phyloP scores from a whole-genome alignment of 371 early-diverging fungal genomes.

The Haplosporangium sp. region DNA sequence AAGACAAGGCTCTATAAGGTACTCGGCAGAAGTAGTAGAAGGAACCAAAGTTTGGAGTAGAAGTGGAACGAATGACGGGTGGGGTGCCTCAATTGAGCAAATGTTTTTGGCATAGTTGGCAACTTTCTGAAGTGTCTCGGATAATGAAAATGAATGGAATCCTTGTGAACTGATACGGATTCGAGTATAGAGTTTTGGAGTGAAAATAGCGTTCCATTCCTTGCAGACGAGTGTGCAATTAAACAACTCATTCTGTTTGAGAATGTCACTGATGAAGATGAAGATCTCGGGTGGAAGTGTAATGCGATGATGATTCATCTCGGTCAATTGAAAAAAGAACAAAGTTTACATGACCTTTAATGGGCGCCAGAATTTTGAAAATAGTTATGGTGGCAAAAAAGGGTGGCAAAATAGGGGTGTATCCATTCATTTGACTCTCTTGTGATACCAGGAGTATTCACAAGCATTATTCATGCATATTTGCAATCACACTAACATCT shows the following conservation, averaged over 20 bases:
- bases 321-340: too few species aligned
- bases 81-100: background rate
- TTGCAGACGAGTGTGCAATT: slow-evolving; percentile 9
- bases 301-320: too few species aligned
- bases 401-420: too few species aligned
- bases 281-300: background rate
- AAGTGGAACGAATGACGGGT: background rate
- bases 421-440: too few species aligned
- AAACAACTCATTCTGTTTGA: background rate
- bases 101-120: background rate
- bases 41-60: background rate
- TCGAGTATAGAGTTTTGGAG: background rate
- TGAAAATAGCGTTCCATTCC: background rate
- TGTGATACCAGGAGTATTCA: too few species aligned
- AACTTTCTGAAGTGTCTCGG: background rate
- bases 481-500: too few species aligned
- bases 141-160: background rate
- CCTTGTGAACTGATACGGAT: background rate
- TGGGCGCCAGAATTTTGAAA: too few species aligned
- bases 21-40: too few species aligned
- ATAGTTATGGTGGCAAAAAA: too few species aligned
- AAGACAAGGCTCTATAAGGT: slow-evolving; percentile 1
- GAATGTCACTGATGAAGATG: background rate
- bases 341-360: too few species aligned
- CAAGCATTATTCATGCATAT: too few species aligned